These are phyloP conservation scores for Penicillium sp. DNA, from an alignment of 2,329 filamentous ascomycete genomes.

Conservation along the genomic window DNA sequence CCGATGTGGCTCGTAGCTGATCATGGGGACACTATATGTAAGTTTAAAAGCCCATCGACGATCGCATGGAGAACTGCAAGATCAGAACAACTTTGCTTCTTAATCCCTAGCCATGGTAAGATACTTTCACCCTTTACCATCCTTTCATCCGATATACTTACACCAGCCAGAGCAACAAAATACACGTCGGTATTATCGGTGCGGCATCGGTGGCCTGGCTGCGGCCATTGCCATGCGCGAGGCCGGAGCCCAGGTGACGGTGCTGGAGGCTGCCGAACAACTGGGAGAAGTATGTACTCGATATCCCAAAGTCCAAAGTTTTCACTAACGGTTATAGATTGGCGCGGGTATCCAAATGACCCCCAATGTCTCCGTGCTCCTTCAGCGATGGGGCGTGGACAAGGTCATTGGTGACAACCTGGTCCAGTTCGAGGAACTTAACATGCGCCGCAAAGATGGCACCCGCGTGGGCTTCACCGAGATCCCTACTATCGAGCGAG, in stretches of 20 bases:
- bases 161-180: not conserved
- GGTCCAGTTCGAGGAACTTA: constrained; percentile 39
- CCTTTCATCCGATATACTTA: not conserved
- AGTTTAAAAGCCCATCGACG: not conserved
- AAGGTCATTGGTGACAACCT: constrained; percentile 41
- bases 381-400: constrained; percentile 39
- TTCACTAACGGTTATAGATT: constrained; percentile 19
- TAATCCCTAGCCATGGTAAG: not conserved
- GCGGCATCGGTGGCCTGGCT: constrained; percentile 42
- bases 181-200: constrained; percentile 30
- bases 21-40: not conserved
- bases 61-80: too few relatives aligned
- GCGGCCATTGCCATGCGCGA: constrained; percentile 42
- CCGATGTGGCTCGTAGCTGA: not conserved
- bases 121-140: too few relatives aligned
- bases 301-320: not conserved
- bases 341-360: constrained; percentile 40
- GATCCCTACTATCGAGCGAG: constrained; percentile 31
- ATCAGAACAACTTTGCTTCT: too few relatives aligned
- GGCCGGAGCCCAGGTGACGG: constrained; percentile 38
- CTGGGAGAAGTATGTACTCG: constrained; percentile 37
- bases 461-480: constrained; percentile 36
- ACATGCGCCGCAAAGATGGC: constrained; percentile 40
- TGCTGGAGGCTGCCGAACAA: constrained; percentile 40
- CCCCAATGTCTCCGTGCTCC: constrained; percentile 39